Evolutionary conservation across 2,329 filamentous ascomycete species (phyloP), one percentile per base, ranked within the genome.

Genomic region (Colletotrichum higginsianum): DNA sequence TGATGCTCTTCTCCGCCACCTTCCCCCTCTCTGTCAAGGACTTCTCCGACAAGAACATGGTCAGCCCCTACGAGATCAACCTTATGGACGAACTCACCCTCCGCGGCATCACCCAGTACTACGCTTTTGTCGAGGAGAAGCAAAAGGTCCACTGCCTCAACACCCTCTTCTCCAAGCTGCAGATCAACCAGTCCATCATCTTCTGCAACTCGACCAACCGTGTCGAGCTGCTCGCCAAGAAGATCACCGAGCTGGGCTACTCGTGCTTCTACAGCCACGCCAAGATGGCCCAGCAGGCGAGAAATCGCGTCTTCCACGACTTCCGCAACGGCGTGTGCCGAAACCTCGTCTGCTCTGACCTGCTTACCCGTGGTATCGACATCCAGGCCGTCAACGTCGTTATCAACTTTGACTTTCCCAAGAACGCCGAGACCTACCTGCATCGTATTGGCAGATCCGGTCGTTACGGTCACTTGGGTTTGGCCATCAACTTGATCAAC

Each of bases 121-220:
- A 99, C 80, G 96, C 96, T 52, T 99, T 98, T 77, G 97, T 99
- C 63, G 96, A 99, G 83, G 96, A 99, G 85, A 98, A 98, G 86
- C 94, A 98, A 81, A 99, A 99, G 85, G 96, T 99, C 23, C 97
- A 99, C 85, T 99, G 96, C 82, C 86, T 99, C 75, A 99, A 99
- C 86, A 99, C 96, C 0, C 92, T 99, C 74, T 99, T 99, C 87
- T 98, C 95, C 77, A 98, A 98, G 84, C 91, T 99, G 18, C 96
- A 99, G 84, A 99, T 99, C 86, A 99, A 99, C 85, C 96, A 99
- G 86, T 99, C 97, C 74, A 99, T 99, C 86, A 99, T 99, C 81
- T 99, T 99, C 86, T 99, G 96, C 86, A 99, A 99, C 84, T 99
- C 96, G 50, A 99, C 96, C 65, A 98, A 98, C 83, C 94, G 96